phyloP scores from a whole-genome alignment of 2,329 filamentous ascomycete genomes.

The Penicillium crustosum region DNA sequence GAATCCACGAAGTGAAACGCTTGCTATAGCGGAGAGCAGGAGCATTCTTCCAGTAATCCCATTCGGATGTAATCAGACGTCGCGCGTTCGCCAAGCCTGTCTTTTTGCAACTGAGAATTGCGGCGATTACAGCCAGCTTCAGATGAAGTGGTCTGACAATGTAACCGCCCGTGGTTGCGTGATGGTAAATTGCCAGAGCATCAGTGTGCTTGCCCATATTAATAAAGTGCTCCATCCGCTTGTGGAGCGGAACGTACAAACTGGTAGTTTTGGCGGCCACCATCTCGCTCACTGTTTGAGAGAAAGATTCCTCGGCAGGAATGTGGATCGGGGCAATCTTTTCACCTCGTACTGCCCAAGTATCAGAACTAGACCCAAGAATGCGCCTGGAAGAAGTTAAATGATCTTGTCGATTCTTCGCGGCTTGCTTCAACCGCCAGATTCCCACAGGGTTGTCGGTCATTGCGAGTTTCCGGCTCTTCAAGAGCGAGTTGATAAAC shows the following conservation, averaged over 20 bases:
- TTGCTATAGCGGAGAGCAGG: slow-evolving; percentile 20
- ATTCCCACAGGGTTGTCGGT: slow-evolving; percentile 38
- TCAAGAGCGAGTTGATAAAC: slow-evolving; percentile 35
- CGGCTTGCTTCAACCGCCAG: slow-evolving; percentile 44
- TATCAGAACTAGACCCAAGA: slow-evolving; percentile 30
- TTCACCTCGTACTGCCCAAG: slow-evolving; percentile 13
- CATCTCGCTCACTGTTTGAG: slow-evolving; percentile 31
- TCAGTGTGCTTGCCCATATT: slow-evolving; percentile 37
- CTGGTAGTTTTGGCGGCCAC: slow-evolving; percentile 31
- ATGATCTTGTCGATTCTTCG: slow-evolving; percentile 34
- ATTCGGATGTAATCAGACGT: slow-evolving; percentile 35
- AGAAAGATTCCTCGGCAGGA: slow-evolving; percentile 23
- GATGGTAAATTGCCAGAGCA: slow-evolving; percentile 33
- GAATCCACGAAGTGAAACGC: slow-evolving; percentile 27
- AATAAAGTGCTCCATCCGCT: slow-evolving; percentile 40
- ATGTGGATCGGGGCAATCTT: slow-evolving; percentile 18
- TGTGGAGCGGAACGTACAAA: slow-evolving; percentile 36
- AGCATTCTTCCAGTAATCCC: slow-evolving; percentile 15
- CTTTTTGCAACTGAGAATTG: slow-evolving; percentile 33
- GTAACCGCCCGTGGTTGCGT: slow-evolving; percentile 31
- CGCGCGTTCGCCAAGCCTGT: slow-evolving; percentile 28
- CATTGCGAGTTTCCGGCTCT: slow-evolving; percentile 34
- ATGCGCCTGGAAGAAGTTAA: slow-evolving; percentile 36
- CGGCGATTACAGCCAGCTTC: slow-evolving; percentile 39
- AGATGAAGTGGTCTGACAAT: slow-evolving; percentile 37